Evolutionary conservation across 495 filamentous ascomycete genomes (phyloP), one percentile per base, ranked within the genome.

Genomic region (Diplogelasinospora grovesii): DNA sequence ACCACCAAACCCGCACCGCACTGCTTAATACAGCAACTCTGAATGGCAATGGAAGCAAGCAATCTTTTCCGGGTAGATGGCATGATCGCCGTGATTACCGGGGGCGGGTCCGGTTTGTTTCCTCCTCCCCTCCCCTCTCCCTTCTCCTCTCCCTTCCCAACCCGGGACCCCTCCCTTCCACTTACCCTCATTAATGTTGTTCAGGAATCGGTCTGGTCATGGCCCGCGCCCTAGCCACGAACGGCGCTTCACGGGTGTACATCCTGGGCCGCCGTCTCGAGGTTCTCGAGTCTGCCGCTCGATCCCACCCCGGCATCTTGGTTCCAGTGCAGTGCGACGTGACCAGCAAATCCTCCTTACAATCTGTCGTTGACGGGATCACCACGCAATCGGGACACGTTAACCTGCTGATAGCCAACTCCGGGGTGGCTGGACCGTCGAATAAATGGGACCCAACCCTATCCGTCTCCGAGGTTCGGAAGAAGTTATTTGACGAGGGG

Each of bases 201-300:
- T n/a, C 33, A 81, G 81, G 81, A 4, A 78, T 85, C 48, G 82
- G 81, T 9, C 57, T 72, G 2, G 75, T 73, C 60, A 85, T 84
- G 68, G 69, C 83, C 1, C 67, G 66, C 38, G 78, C 79, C 22
- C 72, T 88, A 6, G 79, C 68, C 3, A 32, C 49, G 35, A 79
- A 82, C 48, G 83, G 83, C 8, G 82, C 83, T 1, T 46, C 52
- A 10, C 79, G 76, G 49, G 74, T 88, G 35, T 88, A 83, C 66
- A 77, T 88, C 49, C 52, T 85, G 29, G 82, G 80, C 19, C 68
- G 83, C 3, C 70, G 79, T 16, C 52, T 63, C 35, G 67, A 74
- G 16, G 54, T 69, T 4, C 69, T 83, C 2, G 50, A 73, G 18
- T 56, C 57, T 21, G 66, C 68, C 20, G 31, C 35, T n/a, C 21